Base-by-base conservation (phyloP, 2,329 filamentous ascomycete species). In the Cyclaneusma minus region DNA sequence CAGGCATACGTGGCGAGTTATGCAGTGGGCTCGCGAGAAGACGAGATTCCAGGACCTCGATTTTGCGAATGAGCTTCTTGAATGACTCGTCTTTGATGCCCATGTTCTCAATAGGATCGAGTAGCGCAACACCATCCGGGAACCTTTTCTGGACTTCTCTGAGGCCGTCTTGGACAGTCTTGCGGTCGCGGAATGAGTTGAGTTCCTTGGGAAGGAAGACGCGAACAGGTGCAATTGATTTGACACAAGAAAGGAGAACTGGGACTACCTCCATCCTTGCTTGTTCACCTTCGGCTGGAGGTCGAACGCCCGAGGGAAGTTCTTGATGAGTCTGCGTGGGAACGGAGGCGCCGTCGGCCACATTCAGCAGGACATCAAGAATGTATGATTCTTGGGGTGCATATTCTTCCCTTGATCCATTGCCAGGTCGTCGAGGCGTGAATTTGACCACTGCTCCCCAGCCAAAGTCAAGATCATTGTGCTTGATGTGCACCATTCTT, bases 81-180 rank as follows among this genome's bases (percentile, higher is more conserved):
- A 98, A 95, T 0, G 72, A 74, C 2, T 93, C 84, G 43, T 95
- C 89, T 4, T 64, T 76, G 43, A 98, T 95, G 15, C 72, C 68
- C 89, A 98, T 95, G 45, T 94, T 85, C 50, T 95, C 85, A 20
- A 98, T 76, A 0, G 89, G 89, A 43, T 98, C 89, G 11, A 98
- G 57, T 5, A 85, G 63, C 3, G 89, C 78, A 30, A 98, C 59
- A 3, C 89, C 89, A 45, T 98, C 89, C 1, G 85, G 84, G 56
- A 98, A 95, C 14, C 89, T 75, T 38, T 72, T 72, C 51, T 80
- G 68, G 10, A 92, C 75, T 50, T 95, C 87, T 21, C 70, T 65
- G 15, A 95, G 53, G 4, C 65, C 53, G 44, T 76, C 80, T 29
- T 68, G 63, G 16, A 78, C 62, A 1, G 62, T 66, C 37, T 79